Percentiles rank a stretch among this genome's conserved stretches.
Conservation (phyloP, 495 filamentous ascomycete species). For the Lepraria neglecta region DNA sequence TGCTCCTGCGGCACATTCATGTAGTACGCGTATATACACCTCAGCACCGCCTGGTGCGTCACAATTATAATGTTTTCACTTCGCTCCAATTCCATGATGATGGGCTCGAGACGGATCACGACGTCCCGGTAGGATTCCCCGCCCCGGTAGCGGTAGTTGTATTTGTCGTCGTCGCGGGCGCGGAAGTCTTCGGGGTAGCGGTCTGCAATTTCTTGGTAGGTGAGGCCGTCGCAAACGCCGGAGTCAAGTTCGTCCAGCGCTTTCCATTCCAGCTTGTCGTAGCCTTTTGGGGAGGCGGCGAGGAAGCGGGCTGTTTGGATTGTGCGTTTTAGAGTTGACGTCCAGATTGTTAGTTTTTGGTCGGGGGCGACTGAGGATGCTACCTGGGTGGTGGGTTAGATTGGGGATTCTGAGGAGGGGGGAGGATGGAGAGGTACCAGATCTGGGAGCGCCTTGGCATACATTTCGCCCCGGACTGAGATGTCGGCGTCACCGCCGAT, state of each 20-base stretch:
- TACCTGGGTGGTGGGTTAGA: background rate
- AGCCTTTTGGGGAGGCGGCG: constrained; percentile 51
- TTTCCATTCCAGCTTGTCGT: constrained; percentile 95
- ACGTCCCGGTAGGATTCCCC: constrained; percentile 97
- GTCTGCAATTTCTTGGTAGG: constrained; percentile 86
- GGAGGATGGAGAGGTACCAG: constrained; percentile 45
- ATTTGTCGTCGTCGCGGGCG: constrained; percentile 92
- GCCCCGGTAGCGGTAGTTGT: constrained; percentile 97
- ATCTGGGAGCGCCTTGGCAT: constrained; percentile 73
- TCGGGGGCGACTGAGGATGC: constrained; percentile 71
- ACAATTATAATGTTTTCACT: constrained; percentile 96
- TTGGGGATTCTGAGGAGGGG: background rate
- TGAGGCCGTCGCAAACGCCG: constrained; percentile 92
- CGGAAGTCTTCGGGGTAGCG: constrained; percentile 89
- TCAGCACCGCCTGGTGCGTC: constrained; percentile 91
- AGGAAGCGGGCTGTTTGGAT: constrained; percentile 85
- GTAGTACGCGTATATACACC: constrained; percentile 98
- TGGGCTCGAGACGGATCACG: constrained; percentile 93
- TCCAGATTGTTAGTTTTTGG: constrained; percentile 90
- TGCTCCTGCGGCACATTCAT: constrained; percentile 91
- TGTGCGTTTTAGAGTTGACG: constrained; percentile 86
- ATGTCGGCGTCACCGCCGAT: constrained; percentile 89
- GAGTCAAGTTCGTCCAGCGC: constrained; percentile 95
- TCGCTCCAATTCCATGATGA: constrained; percentile 98
- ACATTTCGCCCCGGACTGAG: constrained; percentile 78